Conservation (phyloP, 2,329 filamentous ascomycete genomes). For the Sclerotinia minor region DNA sequence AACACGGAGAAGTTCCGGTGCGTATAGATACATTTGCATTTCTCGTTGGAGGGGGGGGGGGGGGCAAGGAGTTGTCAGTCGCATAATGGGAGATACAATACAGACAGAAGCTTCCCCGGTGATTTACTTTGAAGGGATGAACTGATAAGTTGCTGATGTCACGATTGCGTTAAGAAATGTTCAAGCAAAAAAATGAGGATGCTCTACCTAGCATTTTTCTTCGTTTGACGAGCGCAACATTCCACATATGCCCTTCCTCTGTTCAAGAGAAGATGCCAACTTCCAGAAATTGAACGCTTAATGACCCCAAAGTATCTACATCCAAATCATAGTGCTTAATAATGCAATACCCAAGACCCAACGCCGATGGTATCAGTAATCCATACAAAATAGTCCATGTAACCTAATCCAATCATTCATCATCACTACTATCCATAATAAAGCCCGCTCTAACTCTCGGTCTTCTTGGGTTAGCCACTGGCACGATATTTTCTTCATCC, state of each 20-base stretch:
- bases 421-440: slow-evolving; percentile 59
- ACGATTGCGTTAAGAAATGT: neutral
- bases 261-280: too few species aligned
- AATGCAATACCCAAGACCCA: neutral
- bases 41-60: too few species aligned
- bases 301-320: neutral
- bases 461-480: slow-evolving; percentile 38
- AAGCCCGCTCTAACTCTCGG: slow-evolving; percentile 54
- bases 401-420: slow-evolving; percentile 35
- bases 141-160: neutral
- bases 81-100: neutral
- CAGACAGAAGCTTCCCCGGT: neutral
- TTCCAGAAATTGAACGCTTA: too few species aligned
- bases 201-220: neutral
- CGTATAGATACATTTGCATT: too few species aligned
- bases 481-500: slow-evolving; percentile 48
- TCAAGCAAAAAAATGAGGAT: neutral
- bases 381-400: neutral
- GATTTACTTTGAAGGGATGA: neutral
- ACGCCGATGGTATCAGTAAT: slow-evolving; percentile 24
- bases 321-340: neutral
- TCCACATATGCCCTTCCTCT: neutral
- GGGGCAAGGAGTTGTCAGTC: too few species aligned
- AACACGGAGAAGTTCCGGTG: too few species aligned
- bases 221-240: neutral